Evolutionary conservation across 257 asterid genomes (phyloP).

Genomic region (Solanum etuberosum): DNA sequence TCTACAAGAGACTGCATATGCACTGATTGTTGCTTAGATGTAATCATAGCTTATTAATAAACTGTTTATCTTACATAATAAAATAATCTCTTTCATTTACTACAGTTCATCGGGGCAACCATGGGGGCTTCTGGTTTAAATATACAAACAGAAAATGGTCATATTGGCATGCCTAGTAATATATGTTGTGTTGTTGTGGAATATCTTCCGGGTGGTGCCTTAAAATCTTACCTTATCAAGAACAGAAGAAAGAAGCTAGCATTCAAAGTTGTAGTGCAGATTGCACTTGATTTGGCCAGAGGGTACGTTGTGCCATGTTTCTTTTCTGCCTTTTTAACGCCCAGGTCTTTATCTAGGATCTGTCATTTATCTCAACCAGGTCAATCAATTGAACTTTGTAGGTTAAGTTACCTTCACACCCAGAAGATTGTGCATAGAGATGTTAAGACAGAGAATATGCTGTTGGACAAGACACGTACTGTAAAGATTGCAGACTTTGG

Average conservation of each 20-base stretch:
- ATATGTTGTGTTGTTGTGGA: conserved; percentile 78
- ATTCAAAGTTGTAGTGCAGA: conserved; percentile 70
- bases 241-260: conserved; percentile 70
- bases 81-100: not conserved
- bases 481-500: conserved; percentile 85
- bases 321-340: not conserved
- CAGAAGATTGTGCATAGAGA: conserved; percentile 82
- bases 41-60: not conserved
- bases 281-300: conserved; percentile 83
- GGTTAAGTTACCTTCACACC: conserved; percentile 81
- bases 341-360: not conserved
- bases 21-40: not conserved
- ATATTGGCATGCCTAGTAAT: conserved; percentile 76
- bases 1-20: not conserved
- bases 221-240: conserved; percentile 68
- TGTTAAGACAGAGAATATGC: conserved; percentile 82
- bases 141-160: conserved; percentile 74
- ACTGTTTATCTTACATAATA: not conserved
- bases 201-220: conserved; percentile 79
- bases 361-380: not conserved
- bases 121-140: conserved; percentile 77
- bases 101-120: conserved; percentile 81
- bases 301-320: conserved; percentile 29
- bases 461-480: conserved; percentile 61
- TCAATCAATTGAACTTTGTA: conserved; percentile 11